phyloP scores from a whole-genome alignment of 441 rosid species.

The Viola pubescens region DNA sequence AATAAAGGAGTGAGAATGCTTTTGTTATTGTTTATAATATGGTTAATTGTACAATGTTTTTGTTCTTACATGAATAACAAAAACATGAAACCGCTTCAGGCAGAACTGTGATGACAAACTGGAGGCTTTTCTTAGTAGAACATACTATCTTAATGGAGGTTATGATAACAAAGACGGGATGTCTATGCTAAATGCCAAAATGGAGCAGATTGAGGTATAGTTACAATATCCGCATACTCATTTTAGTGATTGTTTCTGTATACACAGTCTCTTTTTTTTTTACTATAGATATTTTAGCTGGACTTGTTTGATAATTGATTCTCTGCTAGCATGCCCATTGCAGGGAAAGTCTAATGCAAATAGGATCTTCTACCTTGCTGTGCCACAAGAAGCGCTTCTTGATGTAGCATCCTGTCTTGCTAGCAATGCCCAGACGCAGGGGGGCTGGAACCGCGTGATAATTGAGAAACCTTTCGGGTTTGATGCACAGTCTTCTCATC shows the following conservation, averaged over 20 bases:
- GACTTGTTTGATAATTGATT: conserved; percentile 28
- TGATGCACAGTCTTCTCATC: conserved; percentile 44
- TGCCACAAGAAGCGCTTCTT: conserved; percentile 75
- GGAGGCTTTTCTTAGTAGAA: conserved; percentile 59
- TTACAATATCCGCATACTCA: not conserved
- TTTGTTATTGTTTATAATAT: too few relatives aligned
- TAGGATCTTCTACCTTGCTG: conserved; percentile 71
- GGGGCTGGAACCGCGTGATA: conserved; percentile 76
- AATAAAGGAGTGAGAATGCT: too few relatives aligned
- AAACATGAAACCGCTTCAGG: conserved; percentile 25
- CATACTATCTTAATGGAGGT: conserved; percentile 62
- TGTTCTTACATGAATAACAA: too few relatives aligned
- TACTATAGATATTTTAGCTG: conserved; percentile 9
- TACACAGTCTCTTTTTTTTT: conserved; percentile 4
- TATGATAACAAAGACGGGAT: conserved; percentile 52
- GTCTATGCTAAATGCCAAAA: conserved; percentile 53
- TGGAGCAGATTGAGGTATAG: conserved; percentile 67
- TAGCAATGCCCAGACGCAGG: conserved; percentile 48
- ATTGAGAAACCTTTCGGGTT: conserved; percentile 83
- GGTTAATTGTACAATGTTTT: too few relatives aligned
- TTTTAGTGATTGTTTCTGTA: conserved; percentile 4
- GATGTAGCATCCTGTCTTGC: conserved; percentile 61
- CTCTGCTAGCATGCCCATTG: conserved; percentile 28
- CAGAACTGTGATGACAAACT: conserved; percentile 60
- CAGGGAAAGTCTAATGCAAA: conserved; percentile 57